Percentiles rank a stretch among this genome's conserved stretches.
These are phyloP conservation scores for Rhizopus microsporus DNA, from an alignment of 371 early-diverging fungal species.

Conservation along the genomic window DNA sequence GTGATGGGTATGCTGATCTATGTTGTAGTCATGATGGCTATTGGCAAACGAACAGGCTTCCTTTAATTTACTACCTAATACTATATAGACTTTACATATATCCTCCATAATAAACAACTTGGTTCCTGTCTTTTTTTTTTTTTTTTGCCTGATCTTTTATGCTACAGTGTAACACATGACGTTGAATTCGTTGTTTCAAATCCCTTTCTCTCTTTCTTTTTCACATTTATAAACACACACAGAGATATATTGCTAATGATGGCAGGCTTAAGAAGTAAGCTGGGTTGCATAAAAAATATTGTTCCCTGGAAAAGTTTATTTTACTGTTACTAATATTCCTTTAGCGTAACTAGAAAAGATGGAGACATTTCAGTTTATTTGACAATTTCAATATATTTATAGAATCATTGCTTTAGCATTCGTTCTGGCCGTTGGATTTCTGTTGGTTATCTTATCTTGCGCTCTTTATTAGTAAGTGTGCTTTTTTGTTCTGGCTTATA, in stretches of 20 bases:
- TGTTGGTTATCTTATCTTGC: constrained; percentile 90
- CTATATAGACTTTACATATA: too few species aligned
- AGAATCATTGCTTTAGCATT: constrained; percentile 83
- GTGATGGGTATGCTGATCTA: constrained; percentile 55
- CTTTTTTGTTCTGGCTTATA: constrained; percentile 3
- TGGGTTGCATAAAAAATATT: background rate
- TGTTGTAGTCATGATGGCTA: constrained; percentile 36
- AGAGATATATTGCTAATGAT: constrained; percentile 4
- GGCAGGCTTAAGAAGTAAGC: constrained; percentile 29
- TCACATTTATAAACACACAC: too few species aligned
- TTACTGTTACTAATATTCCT: background rate
- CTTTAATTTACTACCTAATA: constrained; percentile 7
- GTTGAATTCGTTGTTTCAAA: too few species aligned
- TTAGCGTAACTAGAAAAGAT: constrained; percentile 13
- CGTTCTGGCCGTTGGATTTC: constrained; percentile 85
- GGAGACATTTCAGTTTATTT: background rate
- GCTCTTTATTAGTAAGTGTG: constrained; percentile 78
- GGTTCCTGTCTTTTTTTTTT: too few species aligned
- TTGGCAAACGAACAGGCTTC: constrained; percentile 41
- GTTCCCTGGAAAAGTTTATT: too few species aligned
- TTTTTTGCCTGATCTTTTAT: too few species aligned
- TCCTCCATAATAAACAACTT: too few species aligned
- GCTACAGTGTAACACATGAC: too few species aligned
- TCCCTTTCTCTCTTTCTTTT: too few species aligned
- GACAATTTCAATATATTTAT: background rate